Base-by-base conservation (phyloP, 176 grass and related monocot genomes). In the Luzula sylvatica region DNA sequence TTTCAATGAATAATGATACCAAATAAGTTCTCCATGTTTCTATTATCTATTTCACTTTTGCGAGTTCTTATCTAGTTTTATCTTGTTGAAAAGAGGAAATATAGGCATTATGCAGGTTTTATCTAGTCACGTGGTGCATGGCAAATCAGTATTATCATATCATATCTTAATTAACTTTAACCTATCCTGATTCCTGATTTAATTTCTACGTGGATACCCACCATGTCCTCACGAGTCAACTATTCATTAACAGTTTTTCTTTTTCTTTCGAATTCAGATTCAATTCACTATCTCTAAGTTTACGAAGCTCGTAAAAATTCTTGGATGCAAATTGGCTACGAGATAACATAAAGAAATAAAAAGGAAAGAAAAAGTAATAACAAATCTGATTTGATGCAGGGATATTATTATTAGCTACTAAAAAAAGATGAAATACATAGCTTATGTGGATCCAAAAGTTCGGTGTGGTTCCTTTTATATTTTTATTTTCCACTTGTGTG, bases 321-420 rank as follows among this genome's bases (percentile, higher is more conserved):
- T 1, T 55, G 1, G 3, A 28, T 30, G 14, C 22, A 14, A 64
- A 9, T 20, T 49, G 59, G 11, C 15, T 1, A 18, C 24, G 47
- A 23, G 40, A 48, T 15, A 19, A n/a, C 25, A 46, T 45, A 42
- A 44, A 46, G 28, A 46, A 48, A 46, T 17, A 15, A 26, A 18
- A 28, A 26, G 42, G 46, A 25, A 64, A 23, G 42, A 12, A 46
- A 46, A 15, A 17, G 14, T 28, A 11, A 20, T 47, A 20, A 20
- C 15, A 49, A 49, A 48, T 48, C 7, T 48, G 59, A 49, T 64
- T 42, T 49, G 59, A 64, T 64, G 59, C 59, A 64, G 42, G 23
- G 41, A 64, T 64, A 64, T n/a, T n/a, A n/a, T n/a, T n/a, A n/a
- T 64, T 42, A 64, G 24, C 42, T 48, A 64, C 41, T 46, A 46